Evolutionary conservation across 1,284 basidiomycete genomes (phyloP).

Genomic region (Xerocomus amazonicus): DNA sequence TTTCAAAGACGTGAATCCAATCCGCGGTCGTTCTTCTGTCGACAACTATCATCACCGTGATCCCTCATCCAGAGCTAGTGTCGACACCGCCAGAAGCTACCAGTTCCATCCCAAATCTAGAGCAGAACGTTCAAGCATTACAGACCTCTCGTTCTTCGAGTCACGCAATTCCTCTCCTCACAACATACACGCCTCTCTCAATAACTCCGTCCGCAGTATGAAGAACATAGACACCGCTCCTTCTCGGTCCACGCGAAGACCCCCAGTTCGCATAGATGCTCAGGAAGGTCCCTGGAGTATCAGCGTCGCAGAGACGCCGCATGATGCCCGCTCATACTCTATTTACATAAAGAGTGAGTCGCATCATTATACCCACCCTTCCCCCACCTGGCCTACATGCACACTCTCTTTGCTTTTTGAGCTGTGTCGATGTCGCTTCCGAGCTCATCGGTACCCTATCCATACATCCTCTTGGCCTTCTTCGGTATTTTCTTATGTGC

Average conservation of each 20-base stretch:
- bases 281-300: conserved; percentile 72
- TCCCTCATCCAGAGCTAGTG: conserved; percentile 28
- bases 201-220: conserved; percentile 34
- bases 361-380: conserved; percentile 27
- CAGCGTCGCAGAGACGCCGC: conserved; percentile 67
- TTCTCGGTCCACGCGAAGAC: conserved; percentile 34
- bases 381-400: conserved; percentile 24
- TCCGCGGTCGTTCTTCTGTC: conserved; percentile 28
- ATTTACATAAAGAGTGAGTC: conserved; percentile 69
- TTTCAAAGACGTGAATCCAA: conserved; percentile 30
- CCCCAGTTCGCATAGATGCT: conserved; percentile 49
- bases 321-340: conserved; percentile 56
- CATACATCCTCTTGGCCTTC: conserved; percentile 16
- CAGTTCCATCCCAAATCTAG: conserved; percentile 26
- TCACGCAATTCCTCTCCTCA: conserved; percentile 29
- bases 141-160: conserved; percentile 38
- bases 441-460: conserved; percentile 23
- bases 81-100: conserved; percentile 33
- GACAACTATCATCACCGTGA: conserved; percentile 27
- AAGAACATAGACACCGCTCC: conserved; percentile 37
- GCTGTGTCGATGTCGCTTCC: conserved; percentile 25
- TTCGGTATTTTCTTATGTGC: conserved; percentile 15
- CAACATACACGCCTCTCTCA: conserved; percentile 32
- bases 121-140: conserved; percentile 33
- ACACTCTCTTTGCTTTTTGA: conserved; percentile 22